Evolutionary conservation across 2,329 filamentous ascomycete genomes (phyloP).

Genomic region (Pseudogymnoascus sp.): DNA sequence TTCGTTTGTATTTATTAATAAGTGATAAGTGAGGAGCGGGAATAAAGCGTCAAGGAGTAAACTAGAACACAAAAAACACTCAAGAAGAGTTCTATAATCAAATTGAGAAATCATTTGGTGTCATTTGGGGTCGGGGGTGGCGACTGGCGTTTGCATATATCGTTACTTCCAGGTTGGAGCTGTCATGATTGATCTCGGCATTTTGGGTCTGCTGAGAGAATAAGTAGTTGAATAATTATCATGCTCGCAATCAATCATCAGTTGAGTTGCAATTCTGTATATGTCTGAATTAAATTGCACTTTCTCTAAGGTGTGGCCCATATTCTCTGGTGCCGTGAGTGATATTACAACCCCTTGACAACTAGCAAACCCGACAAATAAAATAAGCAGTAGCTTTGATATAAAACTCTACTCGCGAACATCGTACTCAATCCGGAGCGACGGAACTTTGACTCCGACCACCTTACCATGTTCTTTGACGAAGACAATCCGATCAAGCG

Average conservation of each 20-base stretch:
- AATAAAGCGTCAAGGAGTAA: neutral
- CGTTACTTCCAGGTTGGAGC: neutral
- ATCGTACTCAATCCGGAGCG: neutral
- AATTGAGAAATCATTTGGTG: too few relatives aligned
- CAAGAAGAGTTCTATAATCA: too few relatives aligned
- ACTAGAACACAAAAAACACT: neutral
- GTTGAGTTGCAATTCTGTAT: neutral
- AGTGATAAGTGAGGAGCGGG: neutral
- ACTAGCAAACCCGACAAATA: neutral
- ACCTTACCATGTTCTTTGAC: neutral
- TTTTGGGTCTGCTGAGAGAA: neutral
- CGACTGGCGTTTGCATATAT: neutral
- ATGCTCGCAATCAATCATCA: too few relatives aligned
- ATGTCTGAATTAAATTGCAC: neutral
- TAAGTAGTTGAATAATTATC: too few relatives aligned
- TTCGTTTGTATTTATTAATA: neutral
- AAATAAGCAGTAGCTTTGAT: neutral
- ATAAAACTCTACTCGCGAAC: neutral
- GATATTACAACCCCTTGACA: neutral
- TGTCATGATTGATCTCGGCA: neutral
- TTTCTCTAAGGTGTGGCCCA: neutral
- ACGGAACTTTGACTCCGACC: neutral
- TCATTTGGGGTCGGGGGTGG: too few relatives aligned
- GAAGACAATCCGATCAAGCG: conserved; percentile 1
- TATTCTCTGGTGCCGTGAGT: neutral